Evolutionary conservation across 1,284 basidiomycete genomes (phyloP), one percentile per base, ranked within the genome.

Genomic region (Coniferiporia weirii): DNA sequence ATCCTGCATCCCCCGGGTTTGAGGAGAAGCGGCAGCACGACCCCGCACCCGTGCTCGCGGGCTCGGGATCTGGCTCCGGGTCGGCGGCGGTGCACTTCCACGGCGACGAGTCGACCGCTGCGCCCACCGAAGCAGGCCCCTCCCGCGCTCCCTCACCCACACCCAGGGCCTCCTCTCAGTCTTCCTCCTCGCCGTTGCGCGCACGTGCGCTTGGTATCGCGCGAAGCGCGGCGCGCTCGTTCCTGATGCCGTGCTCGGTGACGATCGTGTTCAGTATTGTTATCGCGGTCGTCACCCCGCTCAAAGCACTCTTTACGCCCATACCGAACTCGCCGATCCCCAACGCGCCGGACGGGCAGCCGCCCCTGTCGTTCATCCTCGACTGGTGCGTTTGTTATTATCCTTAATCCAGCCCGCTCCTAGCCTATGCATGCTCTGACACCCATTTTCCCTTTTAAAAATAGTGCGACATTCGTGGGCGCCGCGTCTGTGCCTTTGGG

Each of bases 401-500:
- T 20, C 3, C 17, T 12, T 9, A 48, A 12, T 19, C 17, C 12
- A 12, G 17, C 12, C n/a, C n/a, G n/a, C n/a, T n/a, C n/a, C n/a
- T n/a, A n/a, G n/a, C n/a, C n/a, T n/a, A n/a, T n/a, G n/a, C n/a
- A n/a, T n/a, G n/a, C n/a, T n/a, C n/a, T n/a, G n/a, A n/a, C n/a
- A n/a, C n/a, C n/a, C n/a, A n/a, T n/a, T n/a, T n/a, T n/a, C n/a
- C n/a, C n/a, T n/a, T n/a, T n/a, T n/a, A 27, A 27, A 27, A 3
- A 27, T 27, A 40, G 38, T 0, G 74, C 85, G 0, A 72, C 72
- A 0, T 93, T 93, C 66, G 75, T 92, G 15, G 90, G 90, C 1
- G 82, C 73, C 0, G 87, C 89, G 0, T 82, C 83, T 0, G 82
- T 93, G 1, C 91, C 91, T 0, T 69, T 91, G 0, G 87, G 85